Evolutionary conservation across 1,284 basidiomycete genomes (phyloP).

Genomic region (Papiliotrema laurentii): DNA sequence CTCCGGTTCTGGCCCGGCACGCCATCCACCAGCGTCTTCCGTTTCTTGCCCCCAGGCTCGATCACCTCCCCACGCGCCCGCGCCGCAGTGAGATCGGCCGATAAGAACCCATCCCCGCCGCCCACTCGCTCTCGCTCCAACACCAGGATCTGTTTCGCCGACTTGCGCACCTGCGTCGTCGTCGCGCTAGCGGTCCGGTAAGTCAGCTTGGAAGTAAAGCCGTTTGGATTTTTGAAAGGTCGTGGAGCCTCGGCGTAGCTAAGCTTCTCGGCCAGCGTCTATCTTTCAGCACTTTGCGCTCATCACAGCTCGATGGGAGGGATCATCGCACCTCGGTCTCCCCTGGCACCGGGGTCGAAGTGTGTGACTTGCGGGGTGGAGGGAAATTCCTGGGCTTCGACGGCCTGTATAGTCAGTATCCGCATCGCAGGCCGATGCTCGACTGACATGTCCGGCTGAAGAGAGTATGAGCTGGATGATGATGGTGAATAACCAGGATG

Average conservation of each 20-base stretch:
- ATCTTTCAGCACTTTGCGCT: background rate
- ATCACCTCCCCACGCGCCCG: constrained; percentile 36
- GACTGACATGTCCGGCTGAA: no score
- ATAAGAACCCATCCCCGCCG: constrained; percentile 42
- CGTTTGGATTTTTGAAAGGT: constrained; percentile 38
- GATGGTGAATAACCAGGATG: no score
- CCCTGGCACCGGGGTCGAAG: background rate
- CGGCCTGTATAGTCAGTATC: background rate
- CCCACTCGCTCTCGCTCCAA: constrained; percentile 41
- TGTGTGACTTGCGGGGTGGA: constrained; percentile 1
- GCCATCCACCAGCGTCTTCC: constrained; percentile 20
- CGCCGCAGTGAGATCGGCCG: constrained; percentile 30
- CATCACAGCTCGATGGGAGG: background rate
- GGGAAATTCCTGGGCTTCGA: background rate
- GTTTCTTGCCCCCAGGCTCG: constrained; percentile 41
- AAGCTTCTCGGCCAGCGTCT: constrained; percentile 36
- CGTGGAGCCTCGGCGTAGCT: constrained; percentile 39
- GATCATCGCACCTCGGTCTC: background rate
- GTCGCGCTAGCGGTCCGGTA: constrained; percentile 33
- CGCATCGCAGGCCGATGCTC: background rate
- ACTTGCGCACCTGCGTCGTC: constrained; percentile 32
- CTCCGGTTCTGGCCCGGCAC: constrained; percentile 5
- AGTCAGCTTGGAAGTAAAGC: constrained; percentile 32
- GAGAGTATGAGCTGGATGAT: no score
- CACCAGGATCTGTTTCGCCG: constrained; percentile 44